A percentile compares a stretch with the other conserved stretches of the same genome.
Conservation (phyloP, 495 filamentous ascomycete species). For the Hyaloscypha hepaticicola region DNA sequence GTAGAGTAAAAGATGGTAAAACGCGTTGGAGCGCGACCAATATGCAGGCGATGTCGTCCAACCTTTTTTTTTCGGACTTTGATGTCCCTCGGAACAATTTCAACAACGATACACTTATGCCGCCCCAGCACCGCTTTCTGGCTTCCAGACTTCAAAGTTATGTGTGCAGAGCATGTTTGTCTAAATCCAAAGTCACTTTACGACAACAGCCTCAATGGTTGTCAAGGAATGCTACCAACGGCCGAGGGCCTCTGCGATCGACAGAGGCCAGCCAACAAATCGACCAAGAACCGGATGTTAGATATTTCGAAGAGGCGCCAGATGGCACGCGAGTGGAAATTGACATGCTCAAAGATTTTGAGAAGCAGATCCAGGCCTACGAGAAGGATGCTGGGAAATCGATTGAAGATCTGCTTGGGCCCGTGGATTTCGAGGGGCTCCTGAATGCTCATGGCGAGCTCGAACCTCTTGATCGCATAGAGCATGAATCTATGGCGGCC, state of each 20-base stretch:
- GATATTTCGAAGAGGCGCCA: constrained; percentile 23
- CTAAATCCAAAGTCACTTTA: constrained; percentile 29
- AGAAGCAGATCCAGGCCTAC: background rate
- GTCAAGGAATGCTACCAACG: constrained; percentile 11
- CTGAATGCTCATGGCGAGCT: background rate
- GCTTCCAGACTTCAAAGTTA: constrained; percentile 35
- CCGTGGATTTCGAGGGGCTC: background rate
- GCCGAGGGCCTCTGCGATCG: background rate
- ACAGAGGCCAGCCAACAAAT: constrained; percentile 5
- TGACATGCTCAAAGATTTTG: background rate
- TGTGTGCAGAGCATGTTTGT: constrained; percentile 40
- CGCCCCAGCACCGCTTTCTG: constrained; percentile 34
- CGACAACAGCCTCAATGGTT: constrained; percentile 18
- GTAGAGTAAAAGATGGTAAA: background rate
- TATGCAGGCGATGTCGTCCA: too few species aligned
- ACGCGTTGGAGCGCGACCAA: too few species aligned
- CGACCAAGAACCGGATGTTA: constrained; percentile 2
- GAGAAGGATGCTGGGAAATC: background rate
- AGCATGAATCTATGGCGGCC: background rate
- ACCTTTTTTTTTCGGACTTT: background rate
- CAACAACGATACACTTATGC: constrained; percentile 34
- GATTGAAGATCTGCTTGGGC: constrained; percentile 9
- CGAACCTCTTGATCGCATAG: background rate
- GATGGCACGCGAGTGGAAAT: constrained; percentile 26
- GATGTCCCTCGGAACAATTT: background rate